phyloP scores from a whole-genome alignment of 2,329 filamentous ascomycete species.

The Pseudocercospora ulei region DNA sequence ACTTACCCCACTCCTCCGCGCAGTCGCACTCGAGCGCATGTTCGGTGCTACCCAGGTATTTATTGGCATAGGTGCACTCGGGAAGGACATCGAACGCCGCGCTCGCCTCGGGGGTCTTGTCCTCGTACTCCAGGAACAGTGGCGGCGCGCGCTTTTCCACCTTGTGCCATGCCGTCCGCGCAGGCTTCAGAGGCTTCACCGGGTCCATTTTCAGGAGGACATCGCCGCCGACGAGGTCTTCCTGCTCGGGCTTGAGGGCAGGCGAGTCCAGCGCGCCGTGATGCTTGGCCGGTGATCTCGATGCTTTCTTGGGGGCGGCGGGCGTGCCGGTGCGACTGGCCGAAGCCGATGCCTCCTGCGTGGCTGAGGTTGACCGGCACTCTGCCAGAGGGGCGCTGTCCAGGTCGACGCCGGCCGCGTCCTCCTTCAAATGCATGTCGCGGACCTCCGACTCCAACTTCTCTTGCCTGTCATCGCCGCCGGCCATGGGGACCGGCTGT shows the following conservation, averaged over 20 bases:
- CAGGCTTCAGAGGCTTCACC: constrained; percentile 59
- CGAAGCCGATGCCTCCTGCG: constrained; percentile 24
- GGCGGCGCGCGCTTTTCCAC: constrained; percentile 51
- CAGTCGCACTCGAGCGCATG: constrained; percentile 95
- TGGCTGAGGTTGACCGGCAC: constrained; percentile 11
- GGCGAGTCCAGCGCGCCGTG: constrained; percentile 33
- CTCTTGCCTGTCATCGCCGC: constrained; percentile 33
- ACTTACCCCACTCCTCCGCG: constrained; percentile 84
- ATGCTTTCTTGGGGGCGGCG: constrained; percentile 19
- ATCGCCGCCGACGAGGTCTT: constrained; percentile 51
- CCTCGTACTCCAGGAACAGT: constrained; percentile 64
- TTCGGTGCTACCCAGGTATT: constrained; percentile 81
- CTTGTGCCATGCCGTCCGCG: constrained; percentile 66
- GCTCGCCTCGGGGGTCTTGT: constrained; percentile 67
- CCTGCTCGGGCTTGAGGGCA: constrained; percentile 36
- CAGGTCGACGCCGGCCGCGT: constrained; percentile 29
- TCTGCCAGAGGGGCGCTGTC: constrained; percentile 22
- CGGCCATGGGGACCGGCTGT: constrained; percentile 34
- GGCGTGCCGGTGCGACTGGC: constrained; percentile 23
- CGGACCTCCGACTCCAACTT: constrained; percentile 39
- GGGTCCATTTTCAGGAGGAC: constrained; percentile 55
- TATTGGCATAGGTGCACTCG: constrained; percentile 83
- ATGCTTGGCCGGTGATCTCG: constrained; percentile 26
- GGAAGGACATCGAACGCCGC: constrained; percentile 69
- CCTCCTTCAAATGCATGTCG: constrained; percentile 42